A percentile compares a stretch with the other conserved stretches of the same genome.
Conservation (phyloP, 106 monocot species). For the Phalaenopsis aphrodite region DNA sequence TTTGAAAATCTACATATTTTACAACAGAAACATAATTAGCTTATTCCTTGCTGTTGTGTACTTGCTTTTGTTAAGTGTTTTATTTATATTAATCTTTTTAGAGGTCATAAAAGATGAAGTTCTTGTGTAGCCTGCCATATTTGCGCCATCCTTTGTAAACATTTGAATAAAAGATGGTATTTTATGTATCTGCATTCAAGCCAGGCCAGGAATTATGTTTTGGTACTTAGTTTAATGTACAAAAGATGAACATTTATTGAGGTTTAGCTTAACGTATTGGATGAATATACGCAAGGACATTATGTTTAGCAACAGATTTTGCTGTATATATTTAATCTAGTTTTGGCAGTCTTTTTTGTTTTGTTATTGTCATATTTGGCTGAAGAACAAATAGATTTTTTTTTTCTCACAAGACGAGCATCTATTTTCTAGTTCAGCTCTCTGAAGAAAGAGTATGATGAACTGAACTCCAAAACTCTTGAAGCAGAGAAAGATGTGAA, state of each 20-base stretch:
- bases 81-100: too few species aligned
- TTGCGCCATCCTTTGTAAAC: too few species aligned
- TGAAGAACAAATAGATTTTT: background rate
- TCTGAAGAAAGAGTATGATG: conserved; percentile 74
- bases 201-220: background rate
- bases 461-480: conserved; percentile 59
- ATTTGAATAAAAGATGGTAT: background rate
- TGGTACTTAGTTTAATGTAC: background rate
- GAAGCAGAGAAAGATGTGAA: conserved; percentile 91
- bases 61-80: too few species aligned
- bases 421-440: conserved; percentile 36
- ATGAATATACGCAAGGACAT: background rate
- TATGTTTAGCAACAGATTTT: background rate
- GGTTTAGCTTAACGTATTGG: background rate
- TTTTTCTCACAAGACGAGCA: background rate
- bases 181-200: background rate
- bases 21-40: too few species aligned
- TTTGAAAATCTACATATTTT: too few species aligned
- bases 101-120: too few species aligned
- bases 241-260: background rate
- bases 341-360: background rate
- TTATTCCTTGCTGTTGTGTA: too few species aligned
- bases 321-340: background rate
- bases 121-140: too few species aligned
- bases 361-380: background rate